Base-by-base conservation (phyloP, 768 basidiomycete species). In the Suillus americanus region DNA sequence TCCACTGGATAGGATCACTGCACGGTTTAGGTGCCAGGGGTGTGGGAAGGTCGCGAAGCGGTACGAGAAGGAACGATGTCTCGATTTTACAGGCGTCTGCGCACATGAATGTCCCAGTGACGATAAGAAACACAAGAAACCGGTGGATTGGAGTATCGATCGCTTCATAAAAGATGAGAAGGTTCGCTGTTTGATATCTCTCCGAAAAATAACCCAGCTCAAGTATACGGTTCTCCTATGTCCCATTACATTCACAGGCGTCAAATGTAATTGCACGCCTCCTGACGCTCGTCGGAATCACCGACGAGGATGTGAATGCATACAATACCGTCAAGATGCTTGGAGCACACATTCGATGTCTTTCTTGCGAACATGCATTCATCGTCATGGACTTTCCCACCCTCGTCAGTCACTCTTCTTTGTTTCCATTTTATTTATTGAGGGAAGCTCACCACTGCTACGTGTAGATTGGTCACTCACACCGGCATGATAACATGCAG, bases 41-140 rank as follows among this genome's bases (percentile, higher is more conserved):
- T 92, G 91, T 67, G 72, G 79, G 14, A 76, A 72, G 10, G 73
- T 81, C 1, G 73, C 71, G 5, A 68, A 63, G 40, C 71, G 70
- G 45, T 79, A 81, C 66, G 73, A 69, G 38, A 75, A 73, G 28
- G 80, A 83, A 46, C 77, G 67, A 35, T 84, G 85, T 68, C 74
- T 91, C 60, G 83, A 86, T 69, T 88, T 89, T 64, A 76, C 73
- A 12, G 84, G 80, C 3, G 88, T 82, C 3, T 91, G 89, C 73
- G 76, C 74, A 46, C 90, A 92, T 68, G 74, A 80, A 28, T 92
- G 90, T 70, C 66, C 64, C 13, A 59, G 51, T 28, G 45, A 65
- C 37, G 64, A 63, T 6, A 73, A 71, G 66, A 55, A 77, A 77
- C 66, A 28, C 16, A 72, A 70, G 66, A 67, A 55, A 63, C 69